Percentiles rank a stretch among this genome's conserved stretches.
phyloP scores from a whole-genome alignment of 106 monocot species.

The Cymbidium sinense region DNA sequence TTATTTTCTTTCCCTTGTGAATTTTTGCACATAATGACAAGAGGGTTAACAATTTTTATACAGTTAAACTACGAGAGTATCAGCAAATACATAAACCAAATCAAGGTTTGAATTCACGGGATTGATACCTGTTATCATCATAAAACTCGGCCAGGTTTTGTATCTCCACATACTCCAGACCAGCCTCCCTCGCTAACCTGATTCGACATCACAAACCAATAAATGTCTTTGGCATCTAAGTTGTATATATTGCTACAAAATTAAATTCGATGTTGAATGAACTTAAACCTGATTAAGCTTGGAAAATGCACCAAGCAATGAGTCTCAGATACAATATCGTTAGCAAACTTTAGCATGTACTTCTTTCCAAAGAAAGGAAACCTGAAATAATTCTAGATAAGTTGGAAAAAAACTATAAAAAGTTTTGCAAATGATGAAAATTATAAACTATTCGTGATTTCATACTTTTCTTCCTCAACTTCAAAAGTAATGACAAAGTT shows the following conservation, averaged over 20 bases:
- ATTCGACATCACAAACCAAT: background rate
- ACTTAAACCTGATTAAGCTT: constrained; percentile 75
- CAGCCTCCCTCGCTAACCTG: constrained; percentile 95
- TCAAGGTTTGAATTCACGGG: background rate
- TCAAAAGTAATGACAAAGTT: constrained; percentile 93
- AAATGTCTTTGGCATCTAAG: background rate
- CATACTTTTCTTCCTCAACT: constrained; percentile 95
- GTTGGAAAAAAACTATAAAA: background rate
- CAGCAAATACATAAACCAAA: background rate
- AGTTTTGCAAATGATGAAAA: background rate
- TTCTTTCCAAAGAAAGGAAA: constrained; percentile 98
- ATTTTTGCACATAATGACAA: background rate
- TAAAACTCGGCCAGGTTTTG: constrained; percentile 96
- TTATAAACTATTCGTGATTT: background rate
- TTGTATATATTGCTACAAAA: background rate
- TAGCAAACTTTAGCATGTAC: constrained; percentile 79
- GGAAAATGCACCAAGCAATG: constrained; percentile 94
- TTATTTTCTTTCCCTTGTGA: background rate
- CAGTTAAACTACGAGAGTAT: background rate
- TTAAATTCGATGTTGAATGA: constrained; percentile 1
- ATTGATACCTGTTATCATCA: constrained; percentile 84
- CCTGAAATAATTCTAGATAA: constrained; percentile 24
- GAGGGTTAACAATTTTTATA: background rate
- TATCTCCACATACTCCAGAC: constrained; percentile 89
- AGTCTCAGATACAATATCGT: constrained; percentile 55